A percentile compares a stretch with the other conserved stretches of the same genome.
These are phyloP conservation scores for Hyaloscypha finlandica DNA, from an alignment of 495 filamentous ascomycete species.

Conservation along the genomic window DNA sequence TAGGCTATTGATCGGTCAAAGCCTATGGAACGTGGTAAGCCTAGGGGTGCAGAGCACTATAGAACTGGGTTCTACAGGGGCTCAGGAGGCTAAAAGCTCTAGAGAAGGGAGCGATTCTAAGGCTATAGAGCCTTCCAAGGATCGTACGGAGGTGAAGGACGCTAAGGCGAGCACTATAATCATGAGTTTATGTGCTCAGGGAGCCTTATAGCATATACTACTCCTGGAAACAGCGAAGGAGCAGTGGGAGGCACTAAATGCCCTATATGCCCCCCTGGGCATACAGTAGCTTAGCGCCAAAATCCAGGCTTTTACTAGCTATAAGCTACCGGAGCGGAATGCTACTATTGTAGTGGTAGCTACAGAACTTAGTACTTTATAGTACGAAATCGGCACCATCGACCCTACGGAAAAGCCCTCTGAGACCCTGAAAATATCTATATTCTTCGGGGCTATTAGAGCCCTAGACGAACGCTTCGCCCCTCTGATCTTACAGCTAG, in stretches of 20 bases:
- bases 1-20: no score
- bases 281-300: constrained; percentile 5
- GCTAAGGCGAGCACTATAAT: constrained; percentile 12
- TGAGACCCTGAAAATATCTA: background rate
- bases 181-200: constrained; percentile 3
- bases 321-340: background rate
- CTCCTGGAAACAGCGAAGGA: constrained; percentile 9
- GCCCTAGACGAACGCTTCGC: background rate
- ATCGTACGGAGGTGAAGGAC: background rate
- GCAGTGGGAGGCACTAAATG: background rate
- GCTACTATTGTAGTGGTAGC: constrained; percentile 6
- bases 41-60: background rate
- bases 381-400: constrained; percentile 6
- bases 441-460: constrained; percentile 2
- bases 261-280: constrained; percentile 11
- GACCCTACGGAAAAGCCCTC: constrained; percentile 8
- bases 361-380: background rate
- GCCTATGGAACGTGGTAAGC: background rate
- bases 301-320: constrained; percentile 1
- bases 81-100: no score
- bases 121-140: background rate
- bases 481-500: constrained; percentile 1
- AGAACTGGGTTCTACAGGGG: background rate
- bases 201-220: constrained; percentile 3
- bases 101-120: background rate